phyloP scores from a whole-genome alignment of 2,329 filamentous ascomycete species.

The Colletotrichum navitas region DNA sequence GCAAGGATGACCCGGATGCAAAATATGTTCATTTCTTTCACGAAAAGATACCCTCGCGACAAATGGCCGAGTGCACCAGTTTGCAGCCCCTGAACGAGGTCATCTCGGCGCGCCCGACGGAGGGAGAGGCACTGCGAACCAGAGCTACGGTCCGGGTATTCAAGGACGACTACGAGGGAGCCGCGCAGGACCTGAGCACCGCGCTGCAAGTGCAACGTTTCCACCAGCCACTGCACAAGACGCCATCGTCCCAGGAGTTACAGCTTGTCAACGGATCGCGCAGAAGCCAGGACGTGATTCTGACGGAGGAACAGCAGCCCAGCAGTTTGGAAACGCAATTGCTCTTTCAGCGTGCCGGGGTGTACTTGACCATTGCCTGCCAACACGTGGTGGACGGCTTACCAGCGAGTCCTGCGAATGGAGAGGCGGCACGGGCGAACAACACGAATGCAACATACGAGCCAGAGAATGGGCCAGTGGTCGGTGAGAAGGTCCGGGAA shows the following conservation, averaged over 20 bases:
- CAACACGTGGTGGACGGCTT: conserved; percentile 71
- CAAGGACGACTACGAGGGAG: conserved; percentile 79
- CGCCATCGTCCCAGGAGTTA: conserved; percentile 60
- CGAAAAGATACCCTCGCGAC: conserved; percentile 85
- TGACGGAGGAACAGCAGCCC: conserved; percentile 69
- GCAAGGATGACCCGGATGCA: conserved; percentile 76
- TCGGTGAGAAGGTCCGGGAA: not conserved
- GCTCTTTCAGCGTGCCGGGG: conserved; percentile 80
- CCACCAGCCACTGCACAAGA: conserved; percentile 64
- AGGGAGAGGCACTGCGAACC: conserved; percentile 77
- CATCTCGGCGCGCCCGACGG: conserved; percentile 71
- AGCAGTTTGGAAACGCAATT: conserved; percentile 81
- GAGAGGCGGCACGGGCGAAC: conserved; percentile 26
- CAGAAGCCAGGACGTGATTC: conserved; percentile 51
- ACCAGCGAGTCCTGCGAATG: conserved; percentile 39
- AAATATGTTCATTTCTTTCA: conserved; percentile 95
- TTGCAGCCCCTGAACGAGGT: conserved; percentile 76
- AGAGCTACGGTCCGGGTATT: conserved; percentile 81
- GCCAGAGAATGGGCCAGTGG: conserved; percentile 22
- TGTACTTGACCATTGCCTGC: conserved; percentile 79
- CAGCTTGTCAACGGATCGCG: conserved; percentile 53
- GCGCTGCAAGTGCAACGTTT: conserved; percentile 70
- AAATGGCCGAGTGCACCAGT: conserved; percentile 79
- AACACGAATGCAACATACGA: not conserved
- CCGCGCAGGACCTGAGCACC: conserved; percentile 76